Conservation (phyloP, 345 rosid species). For the Gossypioides kirkii region DNA sequence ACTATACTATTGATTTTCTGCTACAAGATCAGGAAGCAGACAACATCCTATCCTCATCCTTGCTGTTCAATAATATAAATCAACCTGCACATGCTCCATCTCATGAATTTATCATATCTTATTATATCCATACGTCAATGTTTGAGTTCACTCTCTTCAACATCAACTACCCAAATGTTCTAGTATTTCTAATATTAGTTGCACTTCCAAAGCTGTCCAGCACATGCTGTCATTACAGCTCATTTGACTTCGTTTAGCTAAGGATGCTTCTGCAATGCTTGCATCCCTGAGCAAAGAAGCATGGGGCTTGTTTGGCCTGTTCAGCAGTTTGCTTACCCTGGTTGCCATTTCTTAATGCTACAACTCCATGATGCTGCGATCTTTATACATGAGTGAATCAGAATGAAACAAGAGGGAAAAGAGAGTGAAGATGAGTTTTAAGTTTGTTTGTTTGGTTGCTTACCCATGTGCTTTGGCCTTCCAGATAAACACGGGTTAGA, state of each 20-base stretch:
- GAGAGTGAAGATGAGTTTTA: background rate
- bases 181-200: background rate
- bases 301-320: background rate
- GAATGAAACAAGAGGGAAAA: background rate
- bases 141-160: background rate
- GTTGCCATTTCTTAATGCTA: background rate
- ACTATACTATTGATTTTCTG: background rate
- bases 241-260: background rate
- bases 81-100: background rate
- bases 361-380: slow-evolving; percentile 3
- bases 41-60: background rate
- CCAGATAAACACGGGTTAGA: background rate
- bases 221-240: background rate
- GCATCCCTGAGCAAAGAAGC: background rate
- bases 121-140: background rate
- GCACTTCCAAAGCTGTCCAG: background rate
- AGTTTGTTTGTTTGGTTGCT: background rate
- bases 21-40: background rate
- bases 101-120: background rate
- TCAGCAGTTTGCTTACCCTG: background rate
- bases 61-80: background rate
- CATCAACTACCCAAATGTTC: too few species aligned
- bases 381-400: background rate
- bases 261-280: background rate
- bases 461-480: background rate